Evolutionary conservation across 768 basidiomycete species (phyloP).

Genomic region (Tremella mesenterica): DNA sequence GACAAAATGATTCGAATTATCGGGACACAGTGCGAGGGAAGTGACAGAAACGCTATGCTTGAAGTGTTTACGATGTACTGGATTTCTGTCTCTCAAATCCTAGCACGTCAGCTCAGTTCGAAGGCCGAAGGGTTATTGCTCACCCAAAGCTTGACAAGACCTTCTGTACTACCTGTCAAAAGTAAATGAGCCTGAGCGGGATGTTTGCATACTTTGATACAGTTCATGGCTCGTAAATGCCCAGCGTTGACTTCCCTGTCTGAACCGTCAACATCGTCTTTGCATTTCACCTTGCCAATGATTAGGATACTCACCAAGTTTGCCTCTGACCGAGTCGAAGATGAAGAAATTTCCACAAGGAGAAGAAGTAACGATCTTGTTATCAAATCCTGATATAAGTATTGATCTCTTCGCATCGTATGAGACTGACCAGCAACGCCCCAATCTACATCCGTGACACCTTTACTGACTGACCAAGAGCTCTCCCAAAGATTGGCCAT

Average conservation of each 20-base stretch:
- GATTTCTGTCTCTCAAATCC: conserved; percentile 36
- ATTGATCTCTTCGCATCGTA: neutral
- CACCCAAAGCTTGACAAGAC: conserved; percentile 38
- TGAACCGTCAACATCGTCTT: conserved; percentile 4
- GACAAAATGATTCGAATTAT: conserved; percentile 28
- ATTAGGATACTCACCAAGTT: conserved; percentile 26
- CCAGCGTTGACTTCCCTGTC: conserved; percentile 31
- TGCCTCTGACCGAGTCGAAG: conserved; percentile 36
- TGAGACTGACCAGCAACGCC: conserved; percentile 34
- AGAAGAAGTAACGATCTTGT: conserved; percentile 36
- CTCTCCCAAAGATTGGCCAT: conserved; percentile 40
- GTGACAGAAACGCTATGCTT: conserved; percentile 34
- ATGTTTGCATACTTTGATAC: conserved; percentile 25
- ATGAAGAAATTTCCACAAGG: conserved; percentile 40
- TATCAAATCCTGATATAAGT: conserved; percentile 31
- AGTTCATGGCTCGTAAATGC: conserved; percentile 36
- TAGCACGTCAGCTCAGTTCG: conserved; percentile 1
- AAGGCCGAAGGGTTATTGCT: conserved; percentile 1
- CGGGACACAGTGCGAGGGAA: conserved; percentile 34
- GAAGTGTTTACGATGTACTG: conserved; percentile 22
- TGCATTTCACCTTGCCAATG: no score
- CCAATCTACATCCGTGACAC: conserved; percentile 41
- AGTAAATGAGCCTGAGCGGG: conserved; percentile 29
- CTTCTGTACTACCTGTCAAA: conserved; percentile 40
- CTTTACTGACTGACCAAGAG: conserved; percentile 28